Evolutionary conservation across 2,329 filamentous ascomycete species (phyloP).

Genomic region (Fusarium xyrophilum): DNA sequence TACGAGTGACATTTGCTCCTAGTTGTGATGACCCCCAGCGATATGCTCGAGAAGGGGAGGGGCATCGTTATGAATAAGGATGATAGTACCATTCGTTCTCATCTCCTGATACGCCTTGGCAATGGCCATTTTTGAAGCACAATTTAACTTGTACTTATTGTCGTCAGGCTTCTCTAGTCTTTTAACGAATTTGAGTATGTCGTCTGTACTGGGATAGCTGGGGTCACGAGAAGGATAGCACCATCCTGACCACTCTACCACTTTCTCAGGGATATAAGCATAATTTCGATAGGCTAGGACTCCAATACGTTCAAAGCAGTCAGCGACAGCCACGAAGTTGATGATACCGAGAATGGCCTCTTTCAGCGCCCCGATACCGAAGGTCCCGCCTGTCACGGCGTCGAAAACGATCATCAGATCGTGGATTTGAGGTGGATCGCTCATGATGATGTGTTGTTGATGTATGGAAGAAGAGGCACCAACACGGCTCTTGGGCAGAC

Average conservation of each 20-base stretch:
- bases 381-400: too few relatives aligned
- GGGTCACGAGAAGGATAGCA: background rate
- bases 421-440: background rate
- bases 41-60: background rate
- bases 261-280: background rate
- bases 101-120: background rate
- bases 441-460: background rate
- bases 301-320: background rate
- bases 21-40: background rate
- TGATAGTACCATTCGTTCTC: background rate
- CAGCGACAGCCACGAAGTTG: background rate
- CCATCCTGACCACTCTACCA: background rate
- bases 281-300: background rate
- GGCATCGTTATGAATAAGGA: background rate
- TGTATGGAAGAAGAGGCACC: background rate
- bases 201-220: background rate
- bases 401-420: background rate
- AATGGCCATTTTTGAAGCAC: background rate
- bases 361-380: background rate
- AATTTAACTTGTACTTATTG: background rate
- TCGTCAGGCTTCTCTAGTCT: background rate
- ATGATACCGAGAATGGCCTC: background rate
- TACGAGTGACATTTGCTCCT: background rate
- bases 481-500: background rate
- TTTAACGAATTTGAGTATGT: background rate